Evolutionary conservation across 2,329 filamentous ascomycete genomes (phyloP).

Genomic region (Monosporascus sp.): DNA sequence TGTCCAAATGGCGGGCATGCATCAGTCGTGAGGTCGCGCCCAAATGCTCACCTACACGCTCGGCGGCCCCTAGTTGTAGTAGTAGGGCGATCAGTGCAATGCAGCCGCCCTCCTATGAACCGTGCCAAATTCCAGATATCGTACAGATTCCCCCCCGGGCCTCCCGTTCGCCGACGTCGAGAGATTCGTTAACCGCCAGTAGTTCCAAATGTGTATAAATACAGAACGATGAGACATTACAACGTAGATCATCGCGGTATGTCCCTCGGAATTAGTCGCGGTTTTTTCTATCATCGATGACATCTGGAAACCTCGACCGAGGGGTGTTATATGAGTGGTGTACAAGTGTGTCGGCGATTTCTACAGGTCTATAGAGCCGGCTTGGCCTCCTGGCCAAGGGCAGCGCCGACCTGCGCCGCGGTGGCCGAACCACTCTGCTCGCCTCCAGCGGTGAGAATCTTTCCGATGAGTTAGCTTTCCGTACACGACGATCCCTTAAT

Average conservation of each 20-base stretch:
- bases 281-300: background rate
- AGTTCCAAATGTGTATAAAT: too few relatives aligned
- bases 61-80: background rate
- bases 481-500: background rate
- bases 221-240: background rate
- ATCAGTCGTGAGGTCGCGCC: too few relatives aligned
- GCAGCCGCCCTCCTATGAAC: background rate
- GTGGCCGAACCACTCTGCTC: slow-evolving; percentile 34
- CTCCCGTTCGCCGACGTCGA: too few relatives aligned
- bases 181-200: too few relatives aligned
- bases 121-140: background rate
- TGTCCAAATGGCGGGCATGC: background rate
- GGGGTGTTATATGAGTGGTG: background rate
- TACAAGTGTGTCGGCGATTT: background rate
- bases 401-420: slow-evolving; percentile 44
- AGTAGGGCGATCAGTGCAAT: background rate
- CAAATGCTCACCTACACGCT: too few relatives aligned
- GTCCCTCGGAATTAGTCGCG: background rate
- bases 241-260: background rate
- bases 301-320: too few relatives aligned
- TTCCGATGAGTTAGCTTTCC: slow-evolving; percentile 6
- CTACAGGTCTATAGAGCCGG: slow-evolving; percentile 40
- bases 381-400: slow-evolving; percentile 44
- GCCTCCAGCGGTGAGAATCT: slow-evolving; percentile 45
- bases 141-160: background rate